Evolutionary conservation across 2,329 filamentous ascomycete genomes (phyloP), one percentile per base, ranked within the genome.

Genomic region (Colletotrichum musicola): DNA sequence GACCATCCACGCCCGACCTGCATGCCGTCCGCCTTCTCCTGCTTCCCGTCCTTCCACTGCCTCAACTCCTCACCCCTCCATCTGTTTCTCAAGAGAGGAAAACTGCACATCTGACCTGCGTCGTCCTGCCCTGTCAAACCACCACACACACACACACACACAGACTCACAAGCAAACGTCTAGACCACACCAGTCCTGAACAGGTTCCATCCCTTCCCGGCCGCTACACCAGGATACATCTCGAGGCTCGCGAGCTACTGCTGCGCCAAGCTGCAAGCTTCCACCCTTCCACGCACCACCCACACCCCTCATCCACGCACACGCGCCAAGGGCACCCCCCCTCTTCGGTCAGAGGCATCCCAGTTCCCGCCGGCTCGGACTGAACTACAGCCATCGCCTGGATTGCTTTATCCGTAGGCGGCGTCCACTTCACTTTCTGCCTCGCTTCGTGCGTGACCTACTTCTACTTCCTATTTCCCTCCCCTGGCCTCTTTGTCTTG

Each of bases 361-460:
- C 62, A 65, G 55, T 58, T 69, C 67, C 63, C 63, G 57, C 63
- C 63, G 51, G 63, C 57, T 57, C 57, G 67, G 63, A 68, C 51
- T 62, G 56, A 46, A 46, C 63, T 68, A 51, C 57, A 68, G 51
- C 56, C 46, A 69, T 66, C 55, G 20, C 10, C 44, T 58, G 63
- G 25, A 14, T 46, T 68, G 51, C 55, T 67, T 69, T 69, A 69
- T 69, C 63, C 58, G 51, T 62, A 9, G 49, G 20, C 62, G 25
- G 49, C 57, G 56, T 57, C 49, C 65, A 60, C 50, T 30, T 68
- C 44, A 40, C 44, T 46, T 62, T 62, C 55, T 56, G 49, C 53
- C 50, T 61, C 49, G 62, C 50, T 53, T 69, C 67, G 62, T 51
- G 63, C 67, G 67, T 68, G 67, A 69, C 67, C 63, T 63, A 63